Evolutionary conservation across 495 filamentous ascomycete species (phyloP).

Genomic region (Tuber calosporum): DNA sequence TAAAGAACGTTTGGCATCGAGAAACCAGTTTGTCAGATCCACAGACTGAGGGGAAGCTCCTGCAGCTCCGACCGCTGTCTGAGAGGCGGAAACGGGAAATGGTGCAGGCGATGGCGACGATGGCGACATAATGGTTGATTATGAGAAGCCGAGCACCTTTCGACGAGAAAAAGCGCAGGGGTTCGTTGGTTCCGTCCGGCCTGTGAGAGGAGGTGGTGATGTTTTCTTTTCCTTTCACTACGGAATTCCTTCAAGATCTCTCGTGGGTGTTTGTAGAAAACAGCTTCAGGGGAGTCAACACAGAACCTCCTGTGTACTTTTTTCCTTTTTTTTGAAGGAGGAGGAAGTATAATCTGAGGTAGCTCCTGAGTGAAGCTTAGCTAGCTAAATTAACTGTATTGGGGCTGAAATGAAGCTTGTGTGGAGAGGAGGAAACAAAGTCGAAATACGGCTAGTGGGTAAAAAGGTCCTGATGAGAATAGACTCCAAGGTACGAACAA

Average conservation of each 20-base stretch:
- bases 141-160: not conserved
- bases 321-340: not conserved
- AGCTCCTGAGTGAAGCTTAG: not conserved
- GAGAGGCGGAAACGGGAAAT: slow-evolving; percentile 10
- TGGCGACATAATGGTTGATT: slow-evolving; percentile 21
- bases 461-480: not conserved
- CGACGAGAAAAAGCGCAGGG: not conserved
- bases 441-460: not conserved
- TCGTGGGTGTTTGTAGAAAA: not conserved
- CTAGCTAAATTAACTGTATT: not conserved
- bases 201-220: not conserved
- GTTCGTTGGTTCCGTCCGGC: not conserved
- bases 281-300: not conserved
- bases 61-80: slow-evolving; percentile 12
- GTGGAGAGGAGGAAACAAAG: not conserved
- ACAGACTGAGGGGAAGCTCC: slow-evolving; percentile 26
- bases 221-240: not conserved
- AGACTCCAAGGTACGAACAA: not conserved
- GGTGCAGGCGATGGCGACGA: slow-evolving; percentile 21
- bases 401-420: not conserved
- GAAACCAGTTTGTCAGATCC: slow-evolving; percentile 47
- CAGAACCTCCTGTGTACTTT: not conserved
- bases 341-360: not conserved
- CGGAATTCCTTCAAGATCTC: not conserved
- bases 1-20: slow-evolving; percentile 82